phyloP scores from a whole-genome alignment of 768 basidiomycete species.

The Mycena galopus region DNA sequence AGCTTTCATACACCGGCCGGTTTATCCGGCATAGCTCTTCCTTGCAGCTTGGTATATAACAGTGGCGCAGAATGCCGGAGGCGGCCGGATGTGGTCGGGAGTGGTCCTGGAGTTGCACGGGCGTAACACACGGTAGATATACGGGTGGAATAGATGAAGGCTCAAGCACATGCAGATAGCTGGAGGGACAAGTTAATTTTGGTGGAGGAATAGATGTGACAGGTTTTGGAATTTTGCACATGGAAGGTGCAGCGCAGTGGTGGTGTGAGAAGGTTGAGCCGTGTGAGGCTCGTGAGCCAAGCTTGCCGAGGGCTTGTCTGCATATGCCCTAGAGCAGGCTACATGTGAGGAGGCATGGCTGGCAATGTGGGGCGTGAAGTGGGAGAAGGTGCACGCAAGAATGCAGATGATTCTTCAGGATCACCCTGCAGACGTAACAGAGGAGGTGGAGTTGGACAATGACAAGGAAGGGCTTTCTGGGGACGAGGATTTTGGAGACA shows the following conservation, averaged over 20 bases:
- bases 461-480: neutral
- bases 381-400: neutral
- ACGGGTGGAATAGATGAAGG: too few species aligned
- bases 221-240: too few species aligned
- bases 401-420: neutral
- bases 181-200: neutral
- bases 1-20: too few species aligned
- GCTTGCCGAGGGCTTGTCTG: neutral
- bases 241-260: too few species aligned
- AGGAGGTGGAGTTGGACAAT: neutral
- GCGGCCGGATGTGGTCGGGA: too few species aligned
- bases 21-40: too few species aligned
- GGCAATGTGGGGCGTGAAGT: neutral
- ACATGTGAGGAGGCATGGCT: neutral
- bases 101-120: too few species aligned
- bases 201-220: too few species aligned
- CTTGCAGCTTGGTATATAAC: too few species aligned
- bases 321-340: slow-evolving; percentile 2
- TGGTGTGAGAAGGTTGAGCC: neutral
- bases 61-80: too few species aligned
- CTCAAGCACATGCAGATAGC: too few species aligned
- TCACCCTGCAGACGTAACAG: neutral
- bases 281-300: neutral
- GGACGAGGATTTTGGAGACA: neutral
- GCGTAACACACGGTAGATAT: too few species aligned